A percentile compares a stretch with the other conserved stretches of the same genome.
Evolutionary conservation across 2,329 filamentous ascomycete species (phyloP).

Genomic region (Talaromyces verruculosus): DNA sequence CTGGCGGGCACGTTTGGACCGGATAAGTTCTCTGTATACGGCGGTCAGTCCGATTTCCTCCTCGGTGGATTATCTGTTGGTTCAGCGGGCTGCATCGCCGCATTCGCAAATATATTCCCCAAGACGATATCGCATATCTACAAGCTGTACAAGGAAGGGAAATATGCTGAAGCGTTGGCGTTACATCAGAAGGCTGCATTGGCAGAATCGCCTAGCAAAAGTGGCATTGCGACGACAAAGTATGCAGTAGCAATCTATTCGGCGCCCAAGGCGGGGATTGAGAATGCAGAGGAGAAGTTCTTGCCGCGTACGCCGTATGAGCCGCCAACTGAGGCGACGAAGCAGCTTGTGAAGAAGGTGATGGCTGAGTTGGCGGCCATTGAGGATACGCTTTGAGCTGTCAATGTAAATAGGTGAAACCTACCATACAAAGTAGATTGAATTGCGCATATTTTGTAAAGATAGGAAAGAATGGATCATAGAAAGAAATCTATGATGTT

Average conservation of each 20-base stretch:
- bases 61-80: conserved; percentile 56
- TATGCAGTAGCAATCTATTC: conserved; percentile 64
- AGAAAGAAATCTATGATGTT: too few relatives aligned
- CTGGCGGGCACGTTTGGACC: conserved; percentile 54
- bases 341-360: conserved; percentile 43
- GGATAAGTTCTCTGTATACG: conserved; percentile 65
- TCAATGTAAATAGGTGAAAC: background rate
- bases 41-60: conserved; percentile 72
- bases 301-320: conserved; percentile 63
- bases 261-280: conserved; percentile 60
- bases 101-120: conserved; percentile 59
- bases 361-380: conserved; percentile 46
- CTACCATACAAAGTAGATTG: background rate
- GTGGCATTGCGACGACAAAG: conserved; percentile 67
- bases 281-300: conserved; percentile 59
- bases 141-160: conserved; percentile 59
- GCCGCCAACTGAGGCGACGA: conserved; percentile 45
- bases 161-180: conserved; percentile 57
- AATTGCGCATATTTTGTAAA: background rate
- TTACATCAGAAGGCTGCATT: conserved; percentile 63
- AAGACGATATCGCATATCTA: conserved; percentile 60
- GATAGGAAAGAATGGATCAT: background rate
- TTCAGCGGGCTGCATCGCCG: conserved; percentile 57
- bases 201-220: conserved; percentile 65
- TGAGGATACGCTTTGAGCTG: conserved; percentile 33